phyloP scores from a whole-genome alignment of 176 grass and related monocot genomes.

The Phoenix dactylifera region DNA sequence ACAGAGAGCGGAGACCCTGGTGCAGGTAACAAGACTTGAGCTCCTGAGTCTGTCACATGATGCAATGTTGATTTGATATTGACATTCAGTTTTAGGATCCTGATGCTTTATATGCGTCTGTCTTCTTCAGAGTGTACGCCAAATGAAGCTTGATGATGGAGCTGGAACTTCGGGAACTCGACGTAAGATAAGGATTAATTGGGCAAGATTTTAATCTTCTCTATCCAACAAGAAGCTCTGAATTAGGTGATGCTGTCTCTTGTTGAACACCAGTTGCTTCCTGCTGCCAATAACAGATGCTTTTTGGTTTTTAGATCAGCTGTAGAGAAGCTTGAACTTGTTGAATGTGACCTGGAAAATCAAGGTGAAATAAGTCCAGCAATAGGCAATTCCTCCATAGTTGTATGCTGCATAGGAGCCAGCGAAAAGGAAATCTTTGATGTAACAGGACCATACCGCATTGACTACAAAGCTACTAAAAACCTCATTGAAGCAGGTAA shows the following conservation, averaged over 20 bases:
- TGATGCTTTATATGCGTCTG: no score
- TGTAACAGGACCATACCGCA: constrained; percentile 75
- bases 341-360: constrained; percentile 89
- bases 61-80: no score
- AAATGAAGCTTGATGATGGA: constrained; percentile 40
- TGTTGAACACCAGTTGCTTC: constrained; percentile 3
- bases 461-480: constrained; percentile 68
- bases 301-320: constrained; percentile 49
- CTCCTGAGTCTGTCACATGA: neutral
- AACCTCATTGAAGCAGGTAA: constrained; percentile 70
- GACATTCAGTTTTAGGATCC: no score
- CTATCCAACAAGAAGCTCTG: neutral
- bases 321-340: constrained; percentile 60
- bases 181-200: constrained; percentile 32
- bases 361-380: constrained; percentile 32
- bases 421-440: constrained; percentile 85
- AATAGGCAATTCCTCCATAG: constrained; percentile 45
- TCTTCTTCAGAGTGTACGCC: constrained; percentile 53
- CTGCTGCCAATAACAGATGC: constrained; percentile 18
- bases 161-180: constrained; percentile 16
- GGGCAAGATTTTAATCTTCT: constrained; percentile 1
- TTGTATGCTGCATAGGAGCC: constrained; percentile 88
- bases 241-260: neutral
- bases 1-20: constrained; percentile 43
- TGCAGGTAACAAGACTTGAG: constrained; percentile 26